phyloP scores from a whole-genome alignment of 306 rosid genomes.

The Quercus glauca region DNA sequence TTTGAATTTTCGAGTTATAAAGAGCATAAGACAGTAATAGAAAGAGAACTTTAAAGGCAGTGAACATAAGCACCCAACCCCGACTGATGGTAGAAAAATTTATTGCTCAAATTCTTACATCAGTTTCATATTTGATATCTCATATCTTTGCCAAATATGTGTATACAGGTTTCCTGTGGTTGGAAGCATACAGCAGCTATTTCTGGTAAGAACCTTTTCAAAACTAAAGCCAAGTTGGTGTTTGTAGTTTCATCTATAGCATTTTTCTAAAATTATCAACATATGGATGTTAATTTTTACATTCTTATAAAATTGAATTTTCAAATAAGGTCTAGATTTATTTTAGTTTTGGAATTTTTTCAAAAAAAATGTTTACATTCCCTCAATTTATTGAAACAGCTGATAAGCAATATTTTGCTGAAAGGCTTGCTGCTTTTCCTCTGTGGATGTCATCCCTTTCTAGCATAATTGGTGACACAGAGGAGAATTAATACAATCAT shows the following conservation, averaged over 20 bases:
- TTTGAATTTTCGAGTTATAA: not conserved
- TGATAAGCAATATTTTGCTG: not conserved
- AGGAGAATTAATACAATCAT: not conserved
- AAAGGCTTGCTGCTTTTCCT: not conserved
- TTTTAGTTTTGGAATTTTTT: not conserved
- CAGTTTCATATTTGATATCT: not conserved
- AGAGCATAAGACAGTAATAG: not conserved
- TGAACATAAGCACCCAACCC: not conserved
- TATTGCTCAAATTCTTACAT: not conserved
- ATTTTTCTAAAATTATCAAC: not conserved
- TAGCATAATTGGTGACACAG: not conserved
- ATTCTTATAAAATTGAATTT: not conserved
- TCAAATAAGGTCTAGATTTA: not conserved
- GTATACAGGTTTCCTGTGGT: conserved; percentile 82
- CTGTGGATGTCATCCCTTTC: not conserved
- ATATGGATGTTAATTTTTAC: not conserved
- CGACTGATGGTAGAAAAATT: not conserved
- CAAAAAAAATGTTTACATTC: not conserved
- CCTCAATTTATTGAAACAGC: not conserved
- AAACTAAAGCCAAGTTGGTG: not conserved
- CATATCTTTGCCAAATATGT: conserved; percentile 8
- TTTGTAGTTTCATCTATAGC: not conserved
- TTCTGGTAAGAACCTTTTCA: conserved; percentile 48
- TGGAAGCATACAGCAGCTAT: conserved; percentile 97
- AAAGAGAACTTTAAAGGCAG: not conserved